Conservation (phyloP, 106 monocot genomes). For the Alisma plantagoaquatica region DNA sequence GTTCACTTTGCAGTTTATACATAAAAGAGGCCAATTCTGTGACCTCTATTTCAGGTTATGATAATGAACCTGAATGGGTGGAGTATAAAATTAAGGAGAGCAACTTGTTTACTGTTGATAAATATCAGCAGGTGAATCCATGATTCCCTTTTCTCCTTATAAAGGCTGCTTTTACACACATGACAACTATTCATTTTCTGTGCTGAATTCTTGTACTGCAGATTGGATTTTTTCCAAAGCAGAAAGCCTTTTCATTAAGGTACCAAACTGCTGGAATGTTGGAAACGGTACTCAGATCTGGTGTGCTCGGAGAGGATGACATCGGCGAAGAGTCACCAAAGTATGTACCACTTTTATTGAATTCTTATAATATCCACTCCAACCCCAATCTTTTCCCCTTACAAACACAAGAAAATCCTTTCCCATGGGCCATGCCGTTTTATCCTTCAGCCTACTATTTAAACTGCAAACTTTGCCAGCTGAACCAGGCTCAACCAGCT, state of each 20-base stretch:
- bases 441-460: too few relatives aligned
- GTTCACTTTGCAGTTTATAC: slow-evolving; percentile 40
- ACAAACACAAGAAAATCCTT: too few relatives aligned
- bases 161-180: neutral
- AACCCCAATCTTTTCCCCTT: too few relatives aligned
- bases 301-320: slow-evolving; percentile 97
- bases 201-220: slow-evolving; percentile 55
- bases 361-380: neutral
- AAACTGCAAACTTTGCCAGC: too few relatives aligned
- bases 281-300: slow-evolving; percentile 76
- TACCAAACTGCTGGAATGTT: slow-evolving; percentile 98
- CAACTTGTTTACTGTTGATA: slow-evolving; percentile 91
- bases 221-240: slow-evolving; percentile 83
- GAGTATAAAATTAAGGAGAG: slow-evolving; percentile 99
- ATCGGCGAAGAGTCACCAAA: slow-evolving; percentile 83
- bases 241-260: slow-evolving; percentile 87
- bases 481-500: too few relatives aligned
- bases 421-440: too few relatives aligned
- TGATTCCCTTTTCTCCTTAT: neutral
- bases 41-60: slow-evolving; percentile 37
- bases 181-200: too few relatives aligned
- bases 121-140: slow-evolving; percentile 83
- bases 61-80: slow-evolving; percentile 70
- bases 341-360: slow-evolving; percentile 18
- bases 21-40: slow-evolving; percentile 71